These are phyloP conservation scores for Fusarium kyushuense DNA, from an alignment of 2,329 filamentous ascomycete genomes.

Conservation along the genomic window DNA sequence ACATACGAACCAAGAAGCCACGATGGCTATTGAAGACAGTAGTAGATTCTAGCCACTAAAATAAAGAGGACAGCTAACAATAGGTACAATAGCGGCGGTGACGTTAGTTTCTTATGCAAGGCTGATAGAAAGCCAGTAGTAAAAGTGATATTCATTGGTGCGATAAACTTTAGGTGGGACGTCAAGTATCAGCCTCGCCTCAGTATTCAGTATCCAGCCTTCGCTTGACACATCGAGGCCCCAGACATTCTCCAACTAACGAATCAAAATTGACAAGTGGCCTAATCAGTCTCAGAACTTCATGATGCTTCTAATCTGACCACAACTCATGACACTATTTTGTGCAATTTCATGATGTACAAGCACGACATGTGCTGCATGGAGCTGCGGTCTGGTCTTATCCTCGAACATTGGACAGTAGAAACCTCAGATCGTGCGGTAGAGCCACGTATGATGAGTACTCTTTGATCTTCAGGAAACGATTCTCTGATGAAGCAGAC, in stretches of 20 bases:
- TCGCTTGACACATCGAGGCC: slow-evolving; percentile 37
- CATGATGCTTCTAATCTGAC: slow-evolving; percentile 36
- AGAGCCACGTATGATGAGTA: not conserved
- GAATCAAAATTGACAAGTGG: slow-evolving; percentile 37
- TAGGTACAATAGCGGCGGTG: slow-evolving; percentile 35
- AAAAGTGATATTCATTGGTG: slow-evolving; percentile 30
- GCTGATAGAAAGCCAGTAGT: slow-evolving; percentile 39
- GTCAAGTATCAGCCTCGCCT: slow-evolving; percentile 21
- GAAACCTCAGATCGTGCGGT: no score
- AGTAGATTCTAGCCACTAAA: slow-evolving; percentile 41
- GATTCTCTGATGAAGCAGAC: not conserved
- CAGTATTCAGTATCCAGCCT: slow-evolving; percentile 18
- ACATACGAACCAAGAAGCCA: slow-evolving; percentile 48
- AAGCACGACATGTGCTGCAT: not conserved
- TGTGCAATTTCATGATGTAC: slow-evolving; percentile 26
- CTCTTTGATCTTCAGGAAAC: no score
- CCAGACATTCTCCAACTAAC: slow-evolving; percentile 28
- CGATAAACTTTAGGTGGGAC: slow-evolving; percentile 37
- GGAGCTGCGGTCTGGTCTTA: not conserved
- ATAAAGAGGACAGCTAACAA: slow-evolving; percentile 55
- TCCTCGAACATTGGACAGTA: not conserved
- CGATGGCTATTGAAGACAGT: slow-evolving; percentile 46
- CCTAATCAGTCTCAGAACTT: slow-evolving; percentile 34
- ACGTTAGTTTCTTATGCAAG: slow-evolving; percentile 46
- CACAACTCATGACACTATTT: not conserved